Conservation (phyloP, 768 basidiomycete species). For the Hysterangium stoloniferum region DNA sequence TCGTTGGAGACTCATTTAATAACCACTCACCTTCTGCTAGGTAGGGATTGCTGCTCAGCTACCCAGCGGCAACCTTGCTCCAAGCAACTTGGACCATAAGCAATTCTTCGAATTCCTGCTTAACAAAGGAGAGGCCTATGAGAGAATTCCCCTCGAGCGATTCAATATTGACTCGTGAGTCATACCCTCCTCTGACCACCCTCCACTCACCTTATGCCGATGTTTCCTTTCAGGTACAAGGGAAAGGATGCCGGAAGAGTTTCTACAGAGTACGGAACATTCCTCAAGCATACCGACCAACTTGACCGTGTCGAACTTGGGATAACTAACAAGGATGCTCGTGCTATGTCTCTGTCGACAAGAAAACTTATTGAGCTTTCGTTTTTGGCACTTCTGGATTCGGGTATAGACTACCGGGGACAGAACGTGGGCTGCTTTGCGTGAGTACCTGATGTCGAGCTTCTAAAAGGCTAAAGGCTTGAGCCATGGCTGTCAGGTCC, state of each 20-base stretch:
- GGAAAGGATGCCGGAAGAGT: constrained; percentile 23
- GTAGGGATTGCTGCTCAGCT: constrained; percentile 15
- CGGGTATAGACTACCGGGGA: constrained; percentile 39
- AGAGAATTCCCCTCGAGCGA: constrained; percentile 12
- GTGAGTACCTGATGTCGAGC: neutral
- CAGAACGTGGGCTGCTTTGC: constrained; percentile 33
- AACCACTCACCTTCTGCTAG: neutral
- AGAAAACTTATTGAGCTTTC: constrained; percentile 31
- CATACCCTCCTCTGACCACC: neutral
- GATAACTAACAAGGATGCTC: constrained; percentile 29
- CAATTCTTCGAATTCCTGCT: constrained; percentile 13
- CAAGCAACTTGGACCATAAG: constrained; percentile 13
- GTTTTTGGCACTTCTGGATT: constrained; percentile 38
- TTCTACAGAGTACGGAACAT: constrained; percentile 25
- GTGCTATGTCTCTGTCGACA: constrained; percentile 26
- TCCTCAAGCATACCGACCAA: constrained; percentile 29
- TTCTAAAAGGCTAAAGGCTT: neutral
- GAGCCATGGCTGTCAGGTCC: constrained; percentile 24
- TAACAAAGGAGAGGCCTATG: constrained; percentile 13
- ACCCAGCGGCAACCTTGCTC: neutral
- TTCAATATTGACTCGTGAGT: constrained; percentile 13
- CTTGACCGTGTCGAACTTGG: constrained; percentile 38
- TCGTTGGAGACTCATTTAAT: neutral
- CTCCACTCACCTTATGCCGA: neutral
- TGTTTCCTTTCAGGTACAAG: constrained; percentile 21